These are phyloP conservation scores for Bisporella sp. DNA, from an alignment of 2,329 filamentous ascomycete species.

Conservation along the genomic window DNA sequence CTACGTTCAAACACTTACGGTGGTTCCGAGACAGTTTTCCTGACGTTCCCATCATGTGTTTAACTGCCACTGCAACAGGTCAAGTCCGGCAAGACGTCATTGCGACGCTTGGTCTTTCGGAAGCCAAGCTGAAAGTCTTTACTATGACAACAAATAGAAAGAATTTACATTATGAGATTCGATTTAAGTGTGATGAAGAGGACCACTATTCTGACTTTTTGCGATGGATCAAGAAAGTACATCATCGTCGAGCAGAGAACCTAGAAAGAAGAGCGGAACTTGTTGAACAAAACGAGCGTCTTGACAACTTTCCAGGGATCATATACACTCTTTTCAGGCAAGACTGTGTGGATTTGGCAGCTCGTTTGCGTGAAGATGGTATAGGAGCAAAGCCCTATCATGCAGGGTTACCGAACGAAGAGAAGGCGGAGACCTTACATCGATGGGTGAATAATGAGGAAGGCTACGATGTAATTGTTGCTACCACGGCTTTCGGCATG, in stretches of 20 bases:
- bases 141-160: conserved; percentile 76
- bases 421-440: conserved; percentile 63
- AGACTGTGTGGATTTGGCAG: conserved; percentile 66
- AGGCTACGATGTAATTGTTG: conserved; percentile 87
- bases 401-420: conserved; percentile 58
- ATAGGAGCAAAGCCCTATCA: conserved; percentile 71
- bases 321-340: conserved; percentile 72
- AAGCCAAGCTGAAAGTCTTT: conserved; percentile 61
- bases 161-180: conserved; percentile 87
- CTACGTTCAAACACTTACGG: conserved; percentile 76
- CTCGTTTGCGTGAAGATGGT: conserved; percentile 57
- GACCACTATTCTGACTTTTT: conserved; percentile 69
- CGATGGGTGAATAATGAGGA: conserved; percentile 67
- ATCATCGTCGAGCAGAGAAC: conserved; percentile 57
- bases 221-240: conserved; percentile 66
- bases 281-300: conserved; percentile 41
- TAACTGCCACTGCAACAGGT: conserved; percentile 84
- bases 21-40: conserved; percentile 83
- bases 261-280: conserved; percentile 52
- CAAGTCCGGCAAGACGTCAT: conserved; percentile 80
- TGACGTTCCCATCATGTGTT: conserved; percentile 81
- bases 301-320: conserved; percentile 65
- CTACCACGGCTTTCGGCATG: conserved; percentile 96
- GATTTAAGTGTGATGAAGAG: conserved; percentile 71
- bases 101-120: conserved; percentile 61